Evolutionary conservation across 2,329 filamentous ascomycete genomes (phyloP).

Genomic region (Aspergillus sergii): DNA sequence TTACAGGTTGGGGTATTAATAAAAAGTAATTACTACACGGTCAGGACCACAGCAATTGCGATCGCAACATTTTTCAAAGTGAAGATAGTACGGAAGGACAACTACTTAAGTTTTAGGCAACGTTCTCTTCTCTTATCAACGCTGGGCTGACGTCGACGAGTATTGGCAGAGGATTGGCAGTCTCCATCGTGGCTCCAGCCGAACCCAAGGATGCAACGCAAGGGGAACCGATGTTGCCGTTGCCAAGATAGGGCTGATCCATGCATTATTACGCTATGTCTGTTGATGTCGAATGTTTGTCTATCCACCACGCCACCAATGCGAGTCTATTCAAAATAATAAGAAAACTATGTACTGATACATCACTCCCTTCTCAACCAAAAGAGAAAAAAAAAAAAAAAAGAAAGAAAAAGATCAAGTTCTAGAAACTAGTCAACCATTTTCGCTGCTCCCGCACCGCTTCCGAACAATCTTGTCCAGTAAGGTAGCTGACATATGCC

Average conservation of each 20-base stretch:
- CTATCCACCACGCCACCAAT: background rate
- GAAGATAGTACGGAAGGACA: background rate
- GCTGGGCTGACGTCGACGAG: constrained; percentile 26
- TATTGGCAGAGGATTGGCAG: constrained; percentile 12
- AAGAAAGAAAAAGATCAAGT: background rate
- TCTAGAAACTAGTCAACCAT: constrained; percentile 40
- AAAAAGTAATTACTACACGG: background rate
- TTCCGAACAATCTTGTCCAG: constrained; percentile 34
- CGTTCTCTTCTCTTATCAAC: constrained; percentile 1
- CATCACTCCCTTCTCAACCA: background rate
- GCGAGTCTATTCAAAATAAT: constrained; percentile 9
- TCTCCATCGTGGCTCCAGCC: constrained; percentile 10
- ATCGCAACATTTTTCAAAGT: background rate
- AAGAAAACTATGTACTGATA: background rate
- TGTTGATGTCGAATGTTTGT: background rate
- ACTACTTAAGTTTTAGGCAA: background rate
- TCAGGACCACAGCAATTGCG: background rate
- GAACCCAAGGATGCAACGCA: background rate
- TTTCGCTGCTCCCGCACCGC: constrained; percentile 32
- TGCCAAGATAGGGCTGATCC: constrained; percentile 10
- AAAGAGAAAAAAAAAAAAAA: background rate
- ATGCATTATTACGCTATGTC: background rate
- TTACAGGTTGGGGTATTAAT: background rate
- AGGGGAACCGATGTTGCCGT: background rate
- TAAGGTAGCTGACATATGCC: constrained; percentile 55